A percentile compares a stretch with the other conserved stretches of the same genome.
These are phyloP conservation scores for Chalara sp. DNA, from an alignment of 2,329 filamentous ascomycete genomes.

Conservation along the genomic window DNA sequence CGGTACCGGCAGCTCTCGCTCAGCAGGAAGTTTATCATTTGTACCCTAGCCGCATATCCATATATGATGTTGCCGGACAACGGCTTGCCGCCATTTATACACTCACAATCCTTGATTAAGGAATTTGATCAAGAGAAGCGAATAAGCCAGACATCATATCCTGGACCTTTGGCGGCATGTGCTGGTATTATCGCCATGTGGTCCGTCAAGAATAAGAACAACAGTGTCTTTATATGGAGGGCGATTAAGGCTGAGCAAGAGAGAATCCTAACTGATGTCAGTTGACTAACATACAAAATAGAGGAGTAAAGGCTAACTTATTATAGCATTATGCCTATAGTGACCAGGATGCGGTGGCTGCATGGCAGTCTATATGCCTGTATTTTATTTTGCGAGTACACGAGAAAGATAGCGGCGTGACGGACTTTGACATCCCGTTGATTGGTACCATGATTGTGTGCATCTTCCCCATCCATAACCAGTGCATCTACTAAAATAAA, in stretches of 20 bases:
- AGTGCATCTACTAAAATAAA: background rate
- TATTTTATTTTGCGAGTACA: constrained; percentile 13
- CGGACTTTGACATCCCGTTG: constrained; percentile 11
- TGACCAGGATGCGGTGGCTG: constrained; percentile 8
- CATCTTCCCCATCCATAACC: background rate
- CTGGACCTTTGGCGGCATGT: constrained; percentile 9
- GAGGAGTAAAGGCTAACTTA: background rate
- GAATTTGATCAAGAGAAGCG: background rate
- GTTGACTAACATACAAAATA: background rate
- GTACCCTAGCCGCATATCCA: constrained; percentile 12
- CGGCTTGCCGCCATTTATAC: constrained; percentile 14
- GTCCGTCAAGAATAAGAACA: constrained; percentile 9
- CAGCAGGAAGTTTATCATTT: constrained; percentile 12
- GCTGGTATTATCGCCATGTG: constrained; percentile 9
- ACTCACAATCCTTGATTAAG: constrained; percentile 3
- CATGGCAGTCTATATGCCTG: constrained; percentile 13
- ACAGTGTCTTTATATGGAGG: constrained; percentile 11
- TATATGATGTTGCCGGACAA: constrained; percentile 11
- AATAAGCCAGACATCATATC: too few species aligned
- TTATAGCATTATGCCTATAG: constrained; percentile 5
- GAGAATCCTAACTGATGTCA: constrained; percentile 11
- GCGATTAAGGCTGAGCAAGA: constrained; percentile 14
- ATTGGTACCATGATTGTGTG: constrained; percentile 13
- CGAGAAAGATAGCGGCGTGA: constrained; percentile 10
- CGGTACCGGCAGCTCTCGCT: constrained; percentile 4